A percentile compares a stretch with the other conserved stretches of the same genome.
Conservation (phyloP, 2,329 filamentous ascomycete species). For the Colletotrichum sp. region DNA sequence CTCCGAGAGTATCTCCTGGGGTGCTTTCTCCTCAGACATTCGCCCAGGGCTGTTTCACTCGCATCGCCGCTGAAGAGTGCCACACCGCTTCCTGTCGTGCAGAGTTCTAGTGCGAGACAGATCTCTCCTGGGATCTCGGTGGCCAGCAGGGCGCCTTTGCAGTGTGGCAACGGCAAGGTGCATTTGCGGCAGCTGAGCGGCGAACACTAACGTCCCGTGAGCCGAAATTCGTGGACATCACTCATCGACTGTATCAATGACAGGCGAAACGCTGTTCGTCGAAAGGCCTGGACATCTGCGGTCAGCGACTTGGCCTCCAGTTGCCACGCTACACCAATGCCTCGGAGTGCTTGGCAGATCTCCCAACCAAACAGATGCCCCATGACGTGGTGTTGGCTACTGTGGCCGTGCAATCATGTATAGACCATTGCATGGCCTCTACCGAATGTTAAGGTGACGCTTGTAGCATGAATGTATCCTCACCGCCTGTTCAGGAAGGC, state of each 20-base stretch:
- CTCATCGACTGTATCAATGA: neutral
- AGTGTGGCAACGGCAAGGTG: neutral
- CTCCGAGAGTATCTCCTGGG: neutral
- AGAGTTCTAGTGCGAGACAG: neutral
- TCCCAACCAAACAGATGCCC: neutral
- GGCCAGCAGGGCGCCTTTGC: neutral
- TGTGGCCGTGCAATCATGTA: neutral
- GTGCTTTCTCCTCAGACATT: neutral
- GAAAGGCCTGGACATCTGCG: neutral
- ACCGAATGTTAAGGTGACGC: neutral
- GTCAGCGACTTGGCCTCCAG: neutral
- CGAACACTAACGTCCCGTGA: neutral
- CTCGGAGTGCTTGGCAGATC: neutral
- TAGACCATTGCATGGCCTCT: neutral
- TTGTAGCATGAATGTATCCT: neutral
- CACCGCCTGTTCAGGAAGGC: neutral
- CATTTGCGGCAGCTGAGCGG: neutral
- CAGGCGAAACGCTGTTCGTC: neutral
- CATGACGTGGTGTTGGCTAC: neutral
- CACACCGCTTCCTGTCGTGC: constrained; percentile 2
- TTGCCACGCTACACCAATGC: neutral
- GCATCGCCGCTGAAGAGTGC: constrained; percentile 3
- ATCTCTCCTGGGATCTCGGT: neutral
- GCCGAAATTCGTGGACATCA: neutral
- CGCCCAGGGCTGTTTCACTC: neutral